Percentiles rank a stretch among this genome's conserved stretches.
These are phyloP conservation scores for Verticillium isaacii DNA, from an alignment of 2,329 filamentous ascomycete species.

Conservation along the genomic window DNA sequence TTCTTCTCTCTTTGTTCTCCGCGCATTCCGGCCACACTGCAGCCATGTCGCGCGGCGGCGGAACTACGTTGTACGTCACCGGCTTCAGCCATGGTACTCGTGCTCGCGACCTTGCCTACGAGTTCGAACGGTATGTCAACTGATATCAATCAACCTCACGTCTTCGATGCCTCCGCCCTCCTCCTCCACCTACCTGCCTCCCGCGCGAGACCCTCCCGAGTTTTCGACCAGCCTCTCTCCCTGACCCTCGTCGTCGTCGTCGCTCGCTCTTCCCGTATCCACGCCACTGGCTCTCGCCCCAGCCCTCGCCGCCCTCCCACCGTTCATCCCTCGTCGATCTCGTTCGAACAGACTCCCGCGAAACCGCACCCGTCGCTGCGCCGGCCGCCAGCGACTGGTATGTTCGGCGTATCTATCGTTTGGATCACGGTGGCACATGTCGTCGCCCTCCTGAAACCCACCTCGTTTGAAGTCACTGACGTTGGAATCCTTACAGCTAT, in stretches of 20 bases:
- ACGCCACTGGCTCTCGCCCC: slow-evolving; percentile 26
- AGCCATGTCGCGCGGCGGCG: slow-evolving; percentile 83
- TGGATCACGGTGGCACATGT: background rate
- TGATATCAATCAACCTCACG: slow-evolving; percentile 25
- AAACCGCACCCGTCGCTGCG: slow-evolving; percentile 17
- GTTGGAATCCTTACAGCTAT: slow-evolving; percentile 57
- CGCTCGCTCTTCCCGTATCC: slow-evolving; percentile 22
- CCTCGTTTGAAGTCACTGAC: background rate
- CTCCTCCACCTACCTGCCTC: slow-evolving; percentile 19
- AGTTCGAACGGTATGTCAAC: slow-evolving; percentile 99
- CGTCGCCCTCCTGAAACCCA: background rate
- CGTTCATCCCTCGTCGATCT: slow-evolving; percentile 20
- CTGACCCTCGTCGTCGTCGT: slow-evolving; percentile 14
- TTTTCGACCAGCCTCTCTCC: slow-evolving; percentile 25
- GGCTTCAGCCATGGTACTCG: slow-evolving; percentile 98
- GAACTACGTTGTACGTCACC: slow-evolving; percentile 95
- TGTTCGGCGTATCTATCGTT: background rate
- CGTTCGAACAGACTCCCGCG: slow-evolving; percentile 10
- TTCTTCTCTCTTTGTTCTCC: background rate
- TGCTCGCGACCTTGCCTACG: slow-evolving; percentile 98
- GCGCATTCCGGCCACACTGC: background rate
- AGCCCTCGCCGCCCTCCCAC: slow-evolving; percentile 27
- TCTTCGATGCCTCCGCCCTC: slow-evolving; percentile 24
- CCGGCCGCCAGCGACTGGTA: slow-evolving; percentile 8
- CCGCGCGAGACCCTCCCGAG: slow-evolving; percentile 21